A percentile compares a stretch with the other conserved stretches of the same genome.
Conservation (phyloP, 352 stramenopile genomes). For the Globisporangium nunn region DNA sequence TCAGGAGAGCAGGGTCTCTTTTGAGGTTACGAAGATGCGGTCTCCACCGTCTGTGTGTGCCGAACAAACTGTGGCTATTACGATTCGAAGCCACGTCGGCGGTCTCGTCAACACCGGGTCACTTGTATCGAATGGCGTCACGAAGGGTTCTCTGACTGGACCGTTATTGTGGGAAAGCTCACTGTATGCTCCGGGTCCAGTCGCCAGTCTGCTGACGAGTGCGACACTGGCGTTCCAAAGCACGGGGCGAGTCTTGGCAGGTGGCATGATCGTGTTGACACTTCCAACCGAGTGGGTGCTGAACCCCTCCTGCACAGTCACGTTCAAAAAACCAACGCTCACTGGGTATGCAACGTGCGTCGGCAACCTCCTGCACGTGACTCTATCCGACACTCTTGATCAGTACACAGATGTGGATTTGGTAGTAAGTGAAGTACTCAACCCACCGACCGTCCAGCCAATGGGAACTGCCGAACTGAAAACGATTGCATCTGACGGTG, state of each 20-base stretch:
- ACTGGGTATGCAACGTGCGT: conserved; percentile 17
- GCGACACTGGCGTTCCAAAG: conserved; percentile 33
- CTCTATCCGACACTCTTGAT: conserved; percentile 26
- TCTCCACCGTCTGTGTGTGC: conserved; percentile 33
- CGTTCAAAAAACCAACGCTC: conserved; percentile 30
- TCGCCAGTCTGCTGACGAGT: conserved; percentile 38
- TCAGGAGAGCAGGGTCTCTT: conserved; percentile 28
- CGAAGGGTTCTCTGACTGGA: conserved; percentile 26
- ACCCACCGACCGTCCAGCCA: conserved; percentile 32
- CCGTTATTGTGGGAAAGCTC: conserved; percentile 37
- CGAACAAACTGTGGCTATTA: conserved; percentile 10
- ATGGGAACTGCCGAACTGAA: conserved; percentile 15
- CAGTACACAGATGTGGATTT: conserved; percentile 31
- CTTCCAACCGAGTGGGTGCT: conserved; percentile 44
- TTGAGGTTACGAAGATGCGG: conserved; percentile 35
- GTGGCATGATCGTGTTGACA: conserved; percentile 27
- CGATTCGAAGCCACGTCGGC: conserved; percentile 38
- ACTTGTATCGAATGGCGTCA: conserved; percentile 27
- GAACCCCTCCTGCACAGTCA: conserved; percentile 18
- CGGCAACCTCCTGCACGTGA: conserved; percentile 29
- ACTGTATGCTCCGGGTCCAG: conserved; percentile 34
- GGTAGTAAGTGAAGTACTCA: conserved; percentile 30
- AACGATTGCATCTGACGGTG: conserved; percentile 33
- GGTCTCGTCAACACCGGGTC: conserved; percentile 36
- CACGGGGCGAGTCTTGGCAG: conserved; percentile 25